phyloP scores from a whole-genome alignment of 2,329 filamentous ascomycete genomes.

The Talaromyces albobiverticillius region DNA sequence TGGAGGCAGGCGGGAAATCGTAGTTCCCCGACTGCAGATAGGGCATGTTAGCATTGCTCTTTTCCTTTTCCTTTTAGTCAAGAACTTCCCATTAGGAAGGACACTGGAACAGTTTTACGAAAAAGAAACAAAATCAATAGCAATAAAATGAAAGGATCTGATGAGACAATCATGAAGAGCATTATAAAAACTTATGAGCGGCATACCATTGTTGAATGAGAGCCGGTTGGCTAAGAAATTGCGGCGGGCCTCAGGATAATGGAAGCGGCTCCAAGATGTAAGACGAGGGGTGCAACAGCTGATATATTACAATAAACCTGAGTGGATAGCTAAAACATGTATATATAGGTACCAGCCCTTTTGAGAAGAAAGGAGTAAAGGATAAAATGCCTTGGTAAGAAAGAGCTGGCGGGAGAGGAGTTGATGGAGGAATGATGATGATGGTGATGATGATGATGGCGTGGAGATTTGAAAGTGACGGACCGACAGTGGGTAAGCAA shows the following conservation, averaged over 20 bases:
- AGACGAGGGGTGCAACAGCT: background rate
- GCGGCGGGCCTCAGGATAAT: too few species aligned
- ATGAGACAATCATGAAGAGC: too few species aligned
- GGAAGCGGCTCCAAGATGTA: background rate
- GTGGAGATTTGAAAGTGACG: too few species aligned
- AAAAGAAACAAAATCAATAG: background rate
- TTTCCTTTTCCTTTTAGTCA: too few species aligned
- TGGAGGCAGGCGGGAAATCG: slow-evolving; percentile 41
- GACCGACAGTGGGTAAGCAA: background rate
- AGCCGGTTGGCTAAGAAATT: background rate
- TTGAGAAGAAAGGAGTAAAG: background rate
- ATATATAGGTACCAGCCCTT: too few species aligned
- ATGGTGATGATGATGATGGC: background rate
- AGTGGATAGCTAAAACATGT: background rate
- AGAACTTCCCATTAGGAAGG: background rate
- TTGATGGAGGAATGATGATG: background rate
- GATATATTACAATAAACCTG: background rate
- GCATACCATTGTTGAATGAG: slow-evolving; percentile 2
- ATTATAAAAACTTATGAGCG: too few species aligned
- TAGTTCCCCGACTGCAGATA: slow-evolving; percentile 40
- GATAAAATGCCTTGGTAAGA: background rate
- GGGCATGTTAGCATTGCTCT: slow-evolving; percentile 20
- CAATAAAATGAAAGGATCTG: background rate
- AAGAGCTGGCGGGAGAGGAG: background rate
- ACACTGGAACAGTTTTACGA: too few species aligned